phyloP scores from a whole-genome alignment of 495 filamentous ascomycete genomes.

The Clavariopsis aquatica region DNA sequence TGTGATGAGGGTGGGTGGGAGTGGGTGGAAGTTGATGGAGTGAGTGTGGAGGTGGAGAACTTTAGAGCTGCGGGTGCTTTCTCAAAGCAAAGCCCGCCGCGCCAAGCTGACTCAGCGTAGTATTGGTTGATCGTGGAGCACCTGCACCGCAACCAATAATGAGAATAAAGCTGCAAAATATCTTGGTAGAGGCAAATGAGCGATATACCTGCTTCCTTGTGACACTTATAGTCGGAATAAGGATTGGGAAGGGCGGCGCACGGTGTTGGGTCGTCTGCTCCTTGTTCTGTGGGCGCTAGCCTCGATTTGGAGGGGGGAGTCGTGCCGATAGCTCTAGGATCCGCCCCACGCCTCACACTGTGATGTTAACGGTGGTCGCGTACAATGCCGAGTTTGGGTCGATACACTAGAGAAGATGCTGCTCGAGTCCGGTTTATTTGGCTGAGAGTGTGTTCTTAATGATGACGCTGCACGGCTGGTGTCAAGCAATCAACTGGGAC shows the following conservation, averaged over 20 bases:
- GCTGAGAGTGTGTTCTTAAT: neutral
- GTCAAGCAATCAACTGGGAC: too few species aligned
- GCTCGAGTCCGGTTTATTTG: neutral
- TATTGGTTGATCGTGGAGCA: conserved; percentile 1
- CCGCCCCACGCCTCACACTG: neutral
- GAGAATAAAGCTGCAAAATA: neutral
- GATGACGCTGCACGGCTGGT: too few species aligned
- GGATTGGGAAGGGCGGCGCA: neutral
- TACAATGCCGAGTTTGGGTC: neutral
- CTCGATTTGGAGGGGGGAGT: neutral
- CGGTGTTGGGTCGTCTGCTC: neutral
- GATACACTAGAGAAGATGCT: neutral
- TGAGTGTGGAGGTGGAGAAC: conserved; percentile 14
- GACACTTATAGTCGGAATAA: neutral
- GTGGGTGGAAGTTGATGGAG: conserved; percentile 31
- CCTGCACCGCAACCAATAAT: neutral
- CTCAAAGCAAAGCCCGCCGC: conserved; percentile 2
- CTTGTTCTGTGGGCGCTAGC: neutral
- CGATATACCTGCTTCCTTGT: neutral
- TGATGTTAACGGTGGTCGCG: neutral
- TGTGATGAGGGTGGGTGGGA: conserved; percentile 35
- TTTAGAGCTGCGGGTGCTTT: conserved; percentile 9
- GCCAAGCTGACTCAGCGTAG: conserved; percentile 2
- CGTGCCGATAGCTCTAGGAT: neutral
- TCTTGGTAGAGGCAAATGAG: neutral